Evolutionary conservation across 768 basidiomycete genomes (phyloP), one percentile per base, ranked within the genome.

Genomic region (Calocybe cyanea): DNA sequence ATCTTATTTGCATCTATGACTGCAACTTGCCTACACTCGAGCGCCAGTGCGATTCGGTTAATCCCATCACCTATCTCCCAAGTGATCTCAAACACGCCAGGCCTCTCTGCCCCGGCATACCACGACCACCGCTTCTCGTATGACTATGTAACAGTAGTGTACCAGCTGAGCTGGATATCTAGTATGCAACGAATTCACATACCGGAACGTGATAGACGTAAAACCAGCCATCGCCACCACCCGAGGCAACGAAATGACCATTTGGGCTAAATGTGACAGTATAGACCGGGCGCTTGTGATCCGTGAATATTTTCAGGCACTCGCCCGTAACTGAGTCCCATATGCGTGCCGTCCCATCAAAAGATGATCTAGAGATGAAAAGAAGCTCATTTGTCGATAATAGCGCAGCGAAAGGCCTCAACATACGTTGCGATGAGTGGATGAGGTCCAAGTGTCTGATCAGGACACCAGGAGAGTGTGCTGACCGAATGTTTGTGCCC

Each of bases 251-350:
- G 60, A 78, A 81, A 38, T 70, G 69, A 0, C 89, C 87, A 40
- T 80, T 73, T 0, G 89, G 88, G 56, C 85, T 86, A 62, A 91
- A 91, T 4, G 80, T 67, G 23, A 92, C 57, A 1, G 86, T 76
- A 61, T 85, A 93, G 30, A 92, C 78, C 18, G 83, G 76, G 24
- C 77, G 76, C 51, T 68, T 78, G 64, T 92, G 87, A 51, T 90
- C 86, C 5, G 63, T 62, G 57, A 95, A 84, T 15, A 81, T 70
- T 49, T 80, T 73, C 25, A 90, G 61, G 59, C 91, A 93, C 35
- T 79, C 74, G 21, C 90, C 90, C 0, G 84, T 84, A 36, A 76
- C 73, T 2, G 83, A 78, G 62, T 93, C 85, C 92, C 92, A 95
- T 23, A 95, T 53, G 33, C 88, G 80, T 4, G 86, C 78, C 1